Conservation (phyloP, 2,329 filamentous ascomycete genomes). For the Mariannaea elegans region DNA sequence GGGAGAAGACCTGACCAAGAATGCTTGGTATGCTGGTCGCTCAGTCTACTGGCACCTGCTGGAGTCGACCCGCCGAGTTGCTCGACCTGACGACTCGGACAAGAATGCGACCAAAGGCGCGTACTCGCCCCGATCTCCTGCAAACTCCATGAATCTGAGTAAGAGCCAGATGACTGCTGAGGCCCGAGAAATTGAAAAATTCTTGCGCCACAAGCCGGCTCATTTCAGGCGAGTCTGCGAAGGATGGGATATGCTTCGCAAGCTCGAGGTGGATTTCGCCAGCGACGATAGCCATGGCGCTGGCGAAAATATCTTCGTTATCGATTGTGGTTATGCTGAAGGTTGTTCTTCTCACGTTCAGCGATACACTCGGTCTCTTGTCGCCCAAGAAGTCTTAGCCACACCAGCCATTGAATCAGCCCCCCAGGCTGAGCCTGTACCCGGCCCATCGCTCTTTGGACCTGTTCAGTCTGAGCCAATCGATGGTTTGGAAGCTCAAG, state of each 20-base stretch:
- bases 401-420: conserved; percentile 7
- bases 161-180: conserved; percentile 77
- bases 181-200: conserved; percentile 82
- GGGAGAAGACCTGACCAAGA: conserved; percentile 65
- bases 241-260: conserved; percentile 92
- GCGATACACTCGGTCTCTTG: conserved; percentile 53
- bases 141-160: conserved; percentile 75
- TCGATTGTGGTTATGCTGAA: conserved; percentile 76
- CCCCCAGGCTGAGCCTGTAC: conserved; percentile 11
- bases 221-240: conserved; percentile 82
- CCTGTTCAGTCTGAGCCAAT: conserved; percentile 8
- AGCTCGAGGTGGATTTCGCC: conserved; percentile 88
- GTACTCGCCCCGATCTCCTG: conserved; percentile 83
- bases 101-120: conserved; percentile 73
- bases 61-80: conserved; percentile 77
- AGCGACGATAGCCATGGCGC: conserved; percentile 78
- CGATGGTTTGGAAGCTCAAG: conserved; percentile 18
- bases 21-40: conserved; percentile 84
- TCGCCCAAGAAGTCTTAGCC: conserved; percentile 25
- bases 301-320: conserved; percentile 79
- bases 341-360: conserved; percentile 54
- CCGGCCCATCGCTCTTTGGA: conserved; percentile 44
- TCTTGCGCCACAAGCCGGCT: conserved; percentile 74
- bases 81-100: conserved; percentile 77
- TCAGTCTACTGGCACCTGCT: conserved; percentile 83